phyloP scores from a whole-genome alignment of 148 eudicot genomes.

The Arbutus unedo region DNA sequence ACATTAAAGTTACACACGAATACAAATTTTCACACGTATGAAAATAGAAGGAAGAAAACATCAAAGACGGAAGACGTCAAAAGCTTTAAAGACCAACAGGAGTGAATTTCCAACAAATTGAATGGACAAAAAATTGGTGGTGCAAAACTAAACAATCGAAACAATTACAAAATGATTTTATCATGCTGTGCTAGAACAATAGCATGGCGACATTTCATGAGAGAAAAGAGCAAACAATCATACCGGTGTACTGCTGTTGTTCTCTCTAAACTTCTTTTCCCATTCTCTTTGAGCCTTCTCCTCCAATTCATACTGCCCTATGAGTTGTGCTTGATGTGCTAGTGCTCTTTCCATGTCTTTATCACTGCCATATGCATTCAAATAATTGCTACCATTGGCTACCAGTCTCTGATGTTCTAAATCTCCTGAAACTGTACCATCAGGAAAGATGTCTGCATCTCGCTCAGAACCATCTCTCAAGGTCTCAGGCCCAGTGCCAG shows the following conservation, averaged over 20 bases:
- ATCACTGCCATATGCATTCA: constrained; percentile 23
- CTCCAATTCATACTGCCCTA: constrained; percentile 64
- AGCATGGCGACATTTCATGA: constrained; percentile 14
- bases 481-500: constrained; percentile 27
- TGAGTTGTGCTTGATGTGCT: constrained; percentile 66
- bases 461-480: constrained; percentile 25
- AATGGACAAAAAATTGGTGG: not conserved
- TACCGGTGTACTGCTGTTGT: constrained; percentile 51
- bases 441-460: constrained; percentile 17
- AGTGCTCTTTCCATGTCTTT: constrained; percentile 71
- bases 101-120: not conserved
- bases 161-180: not conserved
- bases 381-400: constrained; percentile 21
- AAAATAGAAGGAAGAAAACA: not conserved
- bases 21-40: not conserved
- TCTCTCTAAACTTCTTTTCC: constrained; percentile 79
- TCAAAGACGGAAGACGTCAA: not conserved
- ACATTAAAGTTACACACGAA: not conserved
- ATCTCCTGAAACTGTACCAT: constrained; percentile 24
- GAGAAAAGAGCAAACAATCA: constrained; percentile 16
- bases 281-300: constrained; percentile 90
- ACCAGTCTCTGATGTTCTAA: constrained; percentile 25
- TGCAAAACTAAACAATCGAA: not conserved
- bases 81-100: not conserved
- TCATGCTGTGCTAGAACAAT: not conserved